Percentiles rank a stretch among this genome's conserved stretches.
Evolutionary conservation across 1,284 basidiomycete species (phyloP).

Genomic region (Sparassis latifolia): DNA sequence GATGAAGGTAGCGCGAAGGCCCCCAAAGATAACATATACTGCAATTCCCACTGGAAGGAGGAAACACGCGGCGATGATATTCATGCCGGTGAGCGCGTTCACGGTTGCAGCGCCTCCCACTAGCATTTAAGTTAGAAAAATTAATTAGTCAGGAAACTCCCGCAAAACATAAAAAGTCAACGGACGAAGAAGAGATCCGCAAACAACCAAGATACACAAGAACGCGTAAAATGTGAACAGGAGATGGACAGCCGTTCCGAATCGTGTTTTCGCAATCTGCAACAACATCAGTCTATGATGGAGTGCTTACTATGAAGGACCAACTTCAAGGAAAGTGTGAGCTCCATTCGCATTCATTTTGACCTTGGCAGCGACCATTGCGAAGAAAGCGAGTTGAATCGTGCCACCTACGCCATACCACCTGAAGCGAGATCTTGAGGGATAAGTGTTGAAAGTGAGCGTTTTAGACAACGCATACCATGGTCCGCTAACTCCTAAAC

Average conservation of each 20-base stretch:
- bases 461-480: conserved; percentile 27
- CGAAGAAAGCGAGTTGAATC: conserved; percentile 70
- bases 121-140: conserved; percentile 7
- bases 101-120: conserved; percentile 78
- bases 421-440: conserved; percentile 20
- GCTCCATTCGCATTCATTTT: conserved; percentile 65
- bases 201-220: conserved; percentile 76
- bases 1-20: conserved; percentile 48
- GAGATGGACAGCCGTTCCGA: conserved; percentile 70
- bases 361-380: conserved; percentile 66
- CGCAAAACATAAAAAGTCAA: conserved; percentile 1
- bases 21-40: conserved; percentile 42
- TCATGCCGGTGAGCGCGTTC: conserved; percentile 76
- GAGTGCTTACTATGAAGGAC: background rate
- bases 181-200: conserved; percentile 43
- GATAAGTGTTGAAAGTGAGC: background rate
- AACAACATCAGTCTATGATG: background rate
- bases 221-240: conserved; percentile 78
- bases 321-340: conserved; percentile 48
- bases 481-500: conserved; percentile 37
- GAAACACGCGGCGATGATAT: conserved; percentile 77
- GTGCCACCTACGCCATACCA: conserved; percentile 57
- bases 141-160: conserved; percentile 30
- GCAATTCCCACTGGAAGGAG: conserved; percentile 54
- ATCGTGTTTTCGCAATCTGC: conserved; percentile 63